Base-by-base conservation (phyloP, 1,284 basidiomycete genomes). In the Heterobasidion occidentale region DNA sequence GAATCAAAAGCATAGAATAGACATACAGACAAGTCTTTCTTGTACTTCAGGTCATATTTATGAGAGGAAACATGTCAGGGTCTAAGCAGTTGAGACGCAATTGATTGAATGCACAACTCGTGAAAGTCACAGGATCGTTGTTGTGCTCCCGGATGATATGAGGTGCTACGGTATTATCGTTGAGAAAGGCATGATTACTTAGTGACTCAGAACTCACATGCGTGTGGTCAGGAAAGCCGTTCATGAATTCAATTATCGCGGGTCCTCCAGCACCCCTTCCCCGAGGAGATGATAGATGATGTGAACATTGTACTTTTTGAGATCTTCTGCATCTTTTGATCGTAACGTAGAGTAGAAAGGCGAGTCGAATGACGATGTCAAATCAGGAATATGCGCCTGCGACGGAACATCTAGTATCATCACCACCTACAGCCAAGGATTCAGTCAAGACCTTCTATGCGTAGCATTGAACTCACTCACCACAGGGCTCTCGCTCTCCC, bases 31-130 rank as follows among this genome's bases (percentile, higher is more conserved):
- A 88, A 60, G 6, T 70, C 62, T 58, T 69, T 74, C 57, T 69
- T 63, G 8, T 80, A 66, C 7, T 65, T 61, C 45, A 78, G 63
- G 1, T 67, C 72, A 64, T 79, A 84, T 55, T 84, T 75, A 88
- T 88, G 6, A 90, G 65, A 0, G 81, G 79, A 74, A 97, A 98
- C 63, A 95, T 81, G 1, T 79, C 68, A 0, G 77, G 60, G 64
- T 97, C 90, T 36, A 97, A 73, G 56, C 85, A 73, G 60, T 83
- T 84, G 6, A 97, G 76, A 47, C 84, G 79, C 17, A 92, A 75
- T 54, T 90, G 86, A 58, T 84, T 82, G 63, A 83, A 83, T 2
- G 88, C 86, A 9, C 86, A 81, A 20, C 84, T 87, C 0, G 84
- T 87, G 65, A 92, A 95, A 14, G 85, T 84, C 27, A 91, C 74